Percentiles rank a stretch among this genome's conserved stretches.
These are phyloP conservation scores for Arachis monticola DNA, from an alignment of 331 rosid genomes.

Conservation along the genomic window DNA sequence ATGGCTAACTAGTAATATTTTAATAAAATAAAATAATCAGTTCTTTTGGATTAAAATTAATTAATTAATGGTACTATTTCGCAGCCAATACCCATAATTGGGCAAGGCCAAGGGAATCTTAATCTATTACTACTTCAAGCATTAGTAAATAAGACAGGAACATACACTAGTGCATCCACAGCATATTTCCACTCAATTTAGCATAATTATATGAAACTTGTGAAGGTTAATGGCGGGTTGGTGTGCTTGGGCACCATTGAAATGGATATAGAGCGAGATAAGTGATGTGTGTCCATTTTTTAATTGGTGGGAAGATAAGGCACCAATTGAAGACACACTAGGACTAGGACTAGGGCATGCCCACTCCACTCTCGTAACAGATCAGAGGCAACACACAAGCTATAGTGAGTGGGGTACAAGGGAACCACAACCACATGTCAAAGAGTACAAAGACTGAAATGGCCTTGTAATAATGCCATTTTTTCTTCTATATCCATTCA, in stretches of 20 bases:
- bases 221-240: neutral
- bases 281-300: neutral
- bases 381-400: too few species aligned
- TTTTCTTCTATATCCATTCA: constrained; percentile 12
- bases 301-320: constrained; percentile 34
- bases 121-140: neutral
- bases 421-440: constrained; percentile 37
- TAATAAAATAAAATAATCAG: too few species aligned
- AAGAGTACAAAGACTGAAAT: neutral
- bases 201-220: neutral
- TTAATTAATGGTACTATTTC: neutral
- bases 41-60: too few species aligned
- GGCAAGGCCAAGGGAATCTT: neutral
- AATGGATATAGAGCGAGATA: neutral
- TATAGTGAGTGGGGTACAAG: constrained; percentile 16
- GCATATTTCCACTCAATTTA: constrained; percentile 1
- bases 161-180: neutral
- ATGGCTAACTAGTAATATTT: neutral
- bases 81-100: constrained; percentile 7
- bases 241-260: constrained; percentile 12
- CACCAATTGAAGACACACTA: constrained; percentile 29
- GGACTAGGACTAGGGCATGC: neutral
- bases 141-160: neutral
- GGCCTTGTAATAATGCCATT: neutral
- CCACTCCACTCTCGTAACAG: constrained; percentile 28